Percentiles rank a stretch among this genome's conserved stretches.
Conservation (phyloP, 192 early-diverging fungal species). For the Coemansia sp. region DNA sequence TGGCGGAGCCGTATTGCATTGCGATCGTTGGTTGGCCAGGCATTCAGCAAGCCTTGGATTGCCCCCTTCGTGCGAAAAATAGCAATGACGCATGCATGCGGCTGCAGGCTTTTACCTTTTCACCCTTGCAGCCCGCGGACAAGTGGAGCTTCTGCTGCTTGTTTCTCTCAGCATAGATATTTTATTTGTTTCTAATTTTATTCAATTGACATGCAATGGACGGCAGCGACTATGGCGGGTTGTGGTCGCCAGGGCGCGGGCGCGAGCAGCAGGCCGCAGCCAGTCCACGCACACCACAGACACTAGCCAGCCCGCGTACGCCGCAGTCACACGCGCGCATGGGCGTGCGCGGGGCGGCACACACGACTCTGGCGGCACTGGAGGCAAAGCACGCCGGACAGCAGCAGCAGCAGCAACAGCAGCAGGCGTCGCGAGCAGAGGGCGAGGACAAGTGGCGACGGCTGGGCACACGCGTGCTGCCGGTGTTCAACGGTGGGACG, state of each 20-base stretch:
- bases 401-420: constrained; percentile 4
- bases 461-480: constrained; percentile 70
- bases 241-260: too few relatives aligned
- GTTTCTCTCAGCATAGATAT: too few relatives aligned
- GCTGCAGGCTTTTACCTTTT: too few relatives aligned
- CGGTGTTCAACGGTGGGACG: constrained; percentile 85
- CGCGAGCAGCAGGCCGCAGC: constrained; percentile 1
- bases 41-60: not conserved
- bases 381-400: constrained; percentile 47
- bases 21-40: not conserved
- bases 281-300: constrained; percentile 11
- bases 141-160: too few relatives aligned
- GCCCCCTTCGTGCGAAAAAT: too few relatives aligned
- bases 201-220: too few relatives aligned
- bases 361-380: constrained; percentile 53
- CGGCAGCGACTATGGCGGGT: too few relatives aligned
- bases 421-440: constrained; percentile 10
- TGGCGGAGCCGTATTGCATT: not conserved
- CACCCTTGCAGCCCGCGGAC: too few relatives aligned
- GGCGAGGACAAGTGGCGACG: constrained; percentile 71
- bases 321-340: not conserved
- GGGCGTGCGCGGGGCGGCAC: constrained; percentile 8
- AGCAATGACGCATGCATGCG: too few relatives aligned
- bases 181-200: too few relatives aligned
- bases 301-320: not conserved